Percentiles rank a stretch among this genome's conserved stretches.
These are phyloP conservation scores for Lantana camara DNA, from an alignment of 257 asterid genomes.

Conservation along the genomic window DNA sequence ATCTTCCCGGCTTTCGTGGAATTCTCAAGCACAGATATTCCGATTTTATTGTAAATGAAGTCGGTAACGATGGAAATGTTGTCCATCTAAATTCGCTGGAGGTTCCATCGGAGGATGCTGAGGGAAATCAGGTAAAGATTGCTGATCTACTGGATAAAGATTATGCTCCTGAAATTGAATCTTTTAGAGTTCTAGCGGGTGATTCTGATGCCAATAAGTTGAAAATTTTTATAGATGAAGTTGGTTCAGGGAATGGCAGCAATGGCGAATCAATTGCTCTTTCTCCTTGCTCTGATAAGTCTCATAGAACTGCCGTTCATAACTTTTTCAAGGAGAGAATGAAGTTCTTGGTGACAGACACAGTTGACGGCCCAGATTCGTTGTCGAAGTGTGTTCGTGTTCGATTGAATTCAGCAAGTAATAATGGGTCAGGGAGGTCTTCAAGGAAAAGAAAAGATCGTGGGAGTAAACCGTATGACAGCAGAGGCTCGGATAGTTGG, in stretches of 20 bases:
- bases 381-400: conserved; percentile 87
- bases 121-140: conserved; percentile 48
- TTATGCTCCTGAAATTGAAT: conserved; percentile 65
- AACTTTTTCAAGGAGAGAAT: conserved; percentile 87
- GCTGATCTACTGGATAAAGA: conserved; percentile 55
- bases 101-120: conserved; percentile 72
- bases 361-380: conserved; percentile 82
- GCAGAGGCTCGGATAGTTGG: conserved; percentile 91
- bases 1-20: conserved; percentile 84
- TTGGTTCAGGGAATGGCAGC: conserved; percentile 48
- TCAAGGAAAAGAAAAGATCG: conserved; percentile 86
- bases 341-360: conserved; percentile 89
- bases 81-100: conserved; percentile 78
- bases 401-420: conserved; percentile 59
- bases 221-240: conserved; percentile 51
- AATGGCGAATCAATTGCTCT: conserved; percentile 59
- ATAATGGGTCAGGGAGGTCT: conserved; percentile 51
- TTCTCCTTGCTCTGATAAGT: conserved; percentile 82
- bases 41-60: conserved; percentile 95
- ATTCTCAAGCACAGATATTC: conserved; percentile 95
- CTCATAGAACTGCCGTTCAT: conserved; percentile 85
- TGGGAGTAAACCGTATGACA: conserved; percentile 70
- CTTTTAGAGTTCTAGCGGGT: conserved; percentile 77
- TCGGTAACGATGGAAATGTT: conserved; percentile 77
- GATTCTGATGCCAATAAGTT: conserved; percentile 64